A percentile compares a stretch with the other conserved stretches of the same genome.
These are phyloP conservation scores for Malania oleifera DNA, from an alignment of 164 flowering plant species.

Conservation along the genomic window DNA sequence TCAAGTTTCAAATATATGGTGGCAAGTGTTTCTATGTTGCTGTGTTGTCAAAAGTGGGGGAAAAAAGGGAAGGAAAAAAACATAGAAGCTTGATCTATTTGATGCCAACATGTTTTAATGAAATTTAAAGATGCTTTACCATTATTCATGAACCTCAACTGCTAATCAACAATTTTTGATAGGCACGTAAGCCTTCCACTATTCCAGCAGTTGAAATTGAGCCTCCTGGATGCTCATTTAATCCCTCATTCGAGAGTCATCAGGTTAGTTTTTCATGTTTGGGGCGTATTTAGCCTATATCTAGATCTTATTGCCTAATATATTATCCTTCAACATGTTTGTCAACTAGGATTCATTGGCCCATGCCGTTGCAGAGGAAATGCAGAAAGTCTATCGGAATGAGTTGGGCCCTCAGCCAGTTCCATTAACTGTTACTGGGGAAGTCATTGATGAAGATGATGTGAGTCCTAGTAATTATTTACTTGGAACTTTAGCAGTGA, in stretches of 20 bases:
- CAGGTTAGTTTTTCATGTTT: conserved; percentile 44
- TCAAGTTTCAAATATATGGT: background rate
- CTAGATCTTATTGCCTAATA: background rate
- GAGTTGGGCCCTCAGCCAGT: conserved; percentile 91
- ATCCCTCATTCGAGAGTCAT: conserved; percentile 80
- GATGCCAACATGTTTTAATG: background rate
- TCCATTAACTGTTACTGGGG: conserved; percentile 69
- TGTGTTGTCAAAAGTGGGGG: no score
- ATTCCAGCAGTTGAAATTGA: conserved; percentile 97
- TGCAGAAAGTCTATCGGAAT: conserved; percentile 73
- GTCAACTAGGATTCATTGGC: conserved; percentile 74
- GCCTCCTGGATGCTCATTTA: conserved; percentile 87
- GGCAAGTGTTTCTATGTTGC: background rate
- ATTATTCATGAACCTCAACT: background rate
- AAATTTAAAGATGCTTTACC: background rate
- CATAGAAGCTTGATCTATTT: background rate
- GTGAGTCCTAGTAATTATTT: conserved; percentile 33
- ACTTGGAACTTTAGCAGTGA: background rate
- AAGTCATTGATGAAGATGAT: conserved; percentile 69
- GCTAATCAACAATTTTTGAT: conserved; percentile 8
- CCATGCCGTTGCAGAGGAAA: conserved; percentile 88
- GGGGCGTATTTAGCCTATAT: background rate
- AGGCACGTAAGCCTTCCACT: conserved; percentile 50
- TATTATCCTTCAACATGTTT: background rate
- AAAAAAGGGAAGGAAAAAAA: no score